Base-by-base conservation (phyloP, 1,139 yeast genomes). In the Geotrichum histeridarum region DNA sequence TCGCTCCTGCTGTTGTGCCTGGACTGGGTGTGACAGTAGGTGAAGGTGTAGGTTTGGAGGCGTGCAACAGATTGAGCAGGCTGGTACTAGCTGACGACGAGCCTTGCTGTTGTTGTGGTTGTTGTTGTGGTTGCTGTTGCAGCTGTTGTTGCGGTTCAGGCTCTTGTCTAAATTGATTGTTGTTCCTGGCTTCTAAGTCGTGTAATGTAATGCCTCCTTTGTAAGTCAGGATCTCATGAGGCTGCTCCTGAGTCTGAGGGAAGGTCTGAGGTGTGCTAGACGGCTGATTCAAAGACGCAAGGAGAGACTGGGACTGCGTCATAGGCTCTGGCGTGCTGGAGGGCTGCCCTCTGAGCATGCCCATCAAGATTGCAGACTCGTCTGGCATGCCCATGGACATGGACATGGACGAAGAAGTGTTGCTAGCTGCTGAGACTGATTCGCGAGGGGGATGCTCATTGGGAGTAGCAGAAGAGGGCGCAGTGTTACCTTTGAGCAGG, bases 71-170 rank as follows among this genome's bases (percentile, higher is more conserved):
- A n/a, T 49, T 50, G n/a, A 50, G 30, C 37, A 50, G 37, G n/a
- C 43, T 50, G 8, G 17, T 50, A 4, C 44, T 31, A 4, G n/a
- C 38, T 17, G 46, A 17, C 14, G 14, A 14, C 11, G 47, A 32
- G 27, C 9, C 14, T 7, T 50, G 22, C 18, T 14, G 8, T 11
- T 42, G n/a, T 18, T 51, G 50, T 43, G 44, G 50, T 15, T 5
- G 18, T n/a, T 51, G 50, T 6, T 45, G 37, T 27, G 39, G 54
- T 22, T 51, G 50, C 17, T 8, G 18, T n/a, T 51, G 50, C 8
- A 51, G 37, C 15, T 51, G 54, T 14, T 45, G 46, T 27, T 45
- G 42, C 8, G 45, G 30, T 4, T 39, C 54, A 12, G 54, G 54
- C 5, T 50, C 45, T 35, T 51, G 47, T 4, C 50, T 45, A 14